A percentile compares a stretch with the other conserved stretches of the same genome.
phyloP scores from a whole-genome alignment of 257 asterid genomes.

The Solanum corneliomulleri region DNA sequence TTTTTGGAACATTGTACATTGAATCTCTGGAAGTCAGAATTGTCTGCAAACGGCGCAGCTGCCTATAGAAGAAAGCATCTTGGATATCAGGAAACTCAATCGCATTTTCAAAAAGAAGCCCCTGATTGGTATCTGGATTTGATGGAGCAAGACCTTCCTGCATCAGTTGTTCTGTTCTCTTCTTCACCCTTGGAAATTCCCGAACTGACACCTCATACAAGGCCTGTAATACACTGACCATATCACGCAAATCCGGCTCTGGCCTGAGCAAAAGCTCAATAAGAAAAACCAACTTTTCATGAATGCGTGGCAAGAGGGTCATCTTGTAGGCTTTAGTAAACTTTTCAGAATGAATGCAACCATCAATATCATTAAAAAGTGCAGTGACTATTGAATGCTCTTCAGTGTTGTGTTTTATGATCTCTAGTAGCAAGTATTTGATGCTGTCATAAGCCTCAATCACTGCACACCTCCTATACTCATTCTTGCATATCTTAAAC shows the following conservation, averaged over 20 bases:
- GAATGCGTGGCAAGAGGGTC: slow-evolving; percentile 46
- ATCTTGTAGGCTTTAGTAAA: slow-evolving; percentile 51
- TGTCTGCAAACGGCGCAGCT: slow-evolving; percentile 63
- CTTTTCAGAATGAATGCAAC: slow-evolving; percentile 32
- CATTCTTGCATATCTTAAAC: slow-evolving; percentile 67
- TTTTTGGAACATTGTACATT: slow-evolving; percentile 70
- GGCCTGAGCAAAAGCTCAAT: slow-evolving; percentile 48
- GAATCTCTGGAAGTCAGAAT: slow-evolving; percentile 70
- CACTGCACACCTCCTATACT: slow-evolving; percentile 85
- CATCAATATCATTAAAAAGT: slow-evolving; percentile 51
- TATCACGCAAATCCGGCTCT: slow-evolving; percentile 33
- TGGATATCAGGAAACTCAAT: slow-evolving; percentile 46
- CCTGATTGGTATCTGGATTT: slow-evolving; percentile 15
- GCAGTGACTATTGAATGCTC: slow-evolving; percentile 61
- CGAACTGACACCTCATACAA: slow-evolving; percentile 69
- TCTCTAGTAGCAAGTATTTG: slow-evolving; percentile 60
- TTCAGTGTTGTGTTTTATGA: slow-evolving; percentile 48
- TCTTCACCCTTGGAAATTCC: slow-evolving; percentile 58
- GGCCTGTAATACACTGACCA: slow-evolving; percentile 68
- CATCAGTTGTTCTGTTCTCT: slow-evolving; percentile 38
- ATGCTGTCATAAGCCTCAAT: slow-evolving; percentile 78
- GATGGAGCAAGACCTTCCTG: slow-evolving; percentile 63
- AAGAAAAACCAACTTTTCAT: slow-evolving; percentile 40
- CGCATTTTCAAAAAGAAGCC: slow-evolving; percentile 58
- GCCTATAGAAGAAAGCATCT: slow-evolving; percentile 61